phyloP scores from a whole-genome alignment of 2,329 filamentous ascomycete species.

The Fusarium hostae region DNA sequence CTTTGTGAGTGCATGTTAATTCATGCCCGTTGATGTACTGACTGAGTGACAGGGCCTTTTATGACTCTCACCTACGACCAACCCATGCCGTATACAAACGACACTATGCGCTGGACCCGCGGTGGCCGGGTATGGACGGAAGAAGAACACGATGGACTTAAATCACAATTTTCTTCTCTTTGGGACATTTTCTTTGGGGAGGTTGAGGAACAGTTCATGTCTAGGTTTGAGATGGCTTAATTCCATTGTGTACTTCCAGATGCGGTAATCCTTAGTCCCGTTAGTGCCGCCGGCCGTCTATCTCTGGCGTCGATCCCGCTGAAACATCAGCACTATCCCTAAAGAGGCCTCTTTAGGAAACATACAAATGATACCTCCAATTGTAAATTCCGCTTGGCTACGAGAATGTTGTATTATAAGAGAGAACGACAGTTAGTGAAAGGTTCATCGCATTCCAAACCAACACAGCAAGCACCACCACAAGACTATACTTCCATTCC shows the following conservation, averaged over 20 bases:
- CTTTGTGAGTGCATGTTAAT: background rate
- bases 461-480: accelerated
- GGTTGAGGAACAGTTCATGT: background rate
- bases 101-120: background rate
- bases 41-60: background rate
- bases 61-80: background rate
- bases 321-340: background rate
- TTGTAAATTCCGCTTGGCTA: background rate
- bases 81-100: background rate
- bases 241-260: background rate
- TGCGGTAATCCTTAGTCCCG: background rate
- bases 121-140: background rate
- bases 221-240: background rate
- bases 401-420: background rate
- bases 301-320: background rate
- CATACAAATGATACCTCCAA: background rate
- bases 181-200: background rate
- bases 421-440: background rate
- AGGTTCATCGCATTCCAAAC: background rate
- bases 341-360: background rate
- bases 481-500: accelerated
- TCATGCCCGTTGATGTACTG: accelerated
- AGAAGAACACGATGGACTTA: background rate
- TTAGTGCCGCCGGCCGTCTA: background rate
- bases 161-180: background rate